Percentiles rank a stretch among this genome's conserved stretches.
These are phyloP conservation scores for Arthrobotrys conoides DNA, from an alignment of 2,329 filamentous ascomycete species.

Conservation along the genomic window DNA sequence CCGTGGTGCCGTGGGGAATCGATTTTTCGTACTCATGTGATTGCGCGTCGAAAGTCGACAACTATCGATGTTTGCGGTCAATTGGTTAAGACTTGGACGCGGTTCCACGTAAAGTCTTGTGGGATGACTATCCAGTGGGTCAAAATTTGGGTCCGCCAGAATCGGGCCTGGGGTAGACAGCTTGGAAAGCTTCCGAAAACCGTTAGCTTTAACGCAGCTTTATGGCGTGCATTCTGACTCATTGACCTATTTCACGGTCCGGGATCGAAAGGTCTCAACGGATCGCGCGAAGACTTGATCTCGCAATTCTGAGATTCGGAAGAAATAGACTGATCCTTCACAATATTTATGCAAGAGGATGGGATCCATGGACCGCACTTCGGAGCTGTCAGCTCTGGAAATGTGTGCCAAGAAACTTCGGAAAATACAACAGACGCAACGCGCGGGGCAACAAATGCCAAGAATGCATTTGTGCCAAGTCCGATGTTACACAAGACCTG, in stretches of 20 bases:
- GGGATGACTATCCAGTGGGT: neutral
- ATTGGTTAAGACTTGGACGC: neutral
- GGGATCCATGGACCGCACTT: no score
- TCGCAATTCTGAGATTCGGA: neutral
- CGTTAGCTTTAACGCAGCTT: neutral
- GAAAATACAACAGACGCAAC: neutral
- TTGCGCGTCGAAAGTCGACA: neutral
- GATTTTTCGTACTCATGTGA: neutral
- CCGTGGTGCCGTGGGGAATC: neutral
- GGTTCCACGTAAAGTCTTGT: neutral
- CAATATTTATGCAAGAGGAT: no score
- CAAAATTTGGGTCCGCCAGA: neutral
- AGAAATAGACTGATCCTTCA: neutral
- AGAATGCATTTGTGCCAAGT: no score
- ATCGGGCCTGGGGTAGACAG: neutral
- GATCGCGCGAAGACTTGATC: neutral
- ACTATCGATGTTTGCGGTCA: neutral
- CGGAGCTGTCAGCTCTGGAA: no score
- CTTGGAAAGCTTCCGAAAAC: neutral
- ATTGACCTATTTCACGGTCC: neutral
- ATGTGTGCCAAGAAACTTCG: neutral
- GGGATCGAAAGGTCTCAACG: neutral
- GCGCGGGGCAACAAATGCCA: no score
- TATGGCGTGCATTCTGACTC: neutral
- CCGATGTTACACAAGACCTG: no score